These are phyloP conservation scores for Dentipellis fragilis DNA, from an alignment of 768 basidiomycete genomes.

Conservation along the genomic window DNA sequence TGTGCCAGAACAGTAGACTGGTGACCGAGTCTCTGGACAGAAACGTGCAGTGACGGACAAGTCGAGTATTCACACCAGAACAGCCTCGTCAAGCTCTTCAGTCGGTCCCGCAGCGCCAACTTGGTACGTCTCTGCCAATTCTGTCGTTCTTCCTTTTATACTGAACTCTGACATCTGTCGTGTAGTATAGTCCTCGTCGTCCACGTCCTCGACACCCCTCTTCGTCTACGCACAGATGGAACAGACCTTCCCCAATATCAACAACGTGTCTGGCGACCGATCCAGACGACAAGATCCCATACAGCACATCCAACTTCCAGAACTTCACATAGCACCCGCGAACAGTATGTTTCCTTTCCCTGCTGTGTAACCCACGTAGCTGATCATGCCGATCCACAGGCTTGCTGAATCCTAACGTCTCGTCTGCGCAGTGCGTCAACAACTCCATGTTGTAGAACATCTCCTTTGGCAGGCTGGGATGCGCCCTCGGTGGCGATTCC, in stretches of 20 bases:
- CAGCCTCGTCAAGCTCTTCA: constrained; percentile 20
- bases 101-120: constrained; percentile 23
- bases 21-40: too few species aligned
- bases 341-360: constrained; percentile 6
- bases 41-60: too few species aligned
- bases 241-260: constrained; percentile 17
- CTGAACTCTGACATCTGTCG: not conserved
- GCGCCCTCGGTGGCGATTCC: constrained; percentile 5
- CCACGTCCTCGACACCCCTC: constrained; percentile 5
- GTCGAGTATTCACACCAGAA: too few species aligned
- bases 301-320: constrained; percentile 20
- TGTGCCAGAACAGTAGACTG: too few species aligned
- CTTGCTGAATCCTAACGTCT: constrained; percentile 10
- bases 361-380: not conserved
- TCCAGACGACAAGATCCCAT: constrained; percentile 24
- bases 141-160: not conserved
- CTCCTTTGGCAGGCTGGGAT: constrained; percentile 16
- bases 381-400: not conserved
- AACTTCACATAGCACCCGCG: constrained; percentile 17
- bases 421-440: constrained; percentile 6
- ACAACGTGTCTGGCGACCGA: too few species aligned
- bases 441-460: constrained; percentile 14
- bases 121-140: constrained; percentile 8
- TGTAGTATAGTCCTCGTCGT: constrained; percentile 11
- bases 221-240: constrained; percentile 17